Conservation (phyloP, 805 yeast genomes). For the Candida broadrunensis region DNA sequence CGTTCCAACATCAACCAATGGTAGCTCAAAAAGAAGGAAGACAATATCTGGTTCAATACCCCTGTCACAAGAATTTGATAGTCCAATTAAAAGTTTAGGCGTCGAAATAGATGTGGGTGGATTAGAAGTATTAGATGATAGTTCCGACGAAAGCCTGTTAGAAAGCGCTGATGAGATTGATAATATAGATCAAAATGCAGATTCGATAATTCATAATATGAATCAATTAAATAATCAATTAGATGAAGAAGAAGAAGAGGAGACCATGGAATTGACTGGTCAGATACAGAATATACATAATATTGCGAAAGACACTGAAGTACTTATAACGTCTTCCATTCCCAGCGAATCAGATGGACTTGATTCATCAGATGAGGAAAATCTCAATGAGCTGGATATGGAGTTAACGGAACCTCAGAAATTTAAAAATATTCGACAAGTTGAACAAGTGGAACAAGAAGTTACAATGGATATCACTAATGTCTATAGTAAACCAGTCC, state of each 20-base stretch:
- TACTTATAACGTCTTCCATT: not conserved
- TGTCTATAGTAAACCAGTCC: not conserved
- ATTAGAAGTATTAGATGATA: constrained; percentile 16
- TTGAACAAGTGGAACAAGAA: not conserved
- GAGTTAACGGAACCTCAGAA: constrained; percentile 17
- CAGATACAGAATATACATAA: constrained; percentile 7
- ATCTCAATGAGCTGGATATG: constrained; percentile 14
- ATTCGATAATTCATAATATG: not conserved
- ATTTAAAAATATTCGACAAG: not conserved
- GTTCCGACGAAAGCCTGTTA: constrained; percentile 17
- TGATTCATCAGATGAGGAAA: not conserved
- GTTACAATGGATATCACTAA: constrained; percentile 5
- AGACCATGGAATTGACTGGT: constrained; percentile 29
- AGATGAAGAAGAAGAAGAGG: constrained; percentile 17
- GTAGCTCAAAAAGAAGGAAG: constrained; percentile 16
- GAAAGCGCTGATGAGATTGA: not conserved
- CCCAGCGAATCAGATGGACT: not conserved
- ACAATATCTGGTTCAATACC: constrained; percentile 22
- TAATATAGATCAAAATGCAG: not conserved
- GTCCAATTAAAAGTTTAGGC: not conserved
- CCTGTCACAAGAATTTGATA: constrained; percentile 2
- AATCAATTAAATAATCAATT: not conserved
- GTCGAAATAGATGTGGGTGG: constrained; percentile 9
- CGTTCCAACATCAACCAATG: constrained; percentile 15
- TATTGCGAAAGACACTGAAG: not conserved